These are phyloP conservation scores for Penicillium desertorum DNA, from an alignment of 495 filamentous ascomycete species.

Conservation along the genomic window DNA sequence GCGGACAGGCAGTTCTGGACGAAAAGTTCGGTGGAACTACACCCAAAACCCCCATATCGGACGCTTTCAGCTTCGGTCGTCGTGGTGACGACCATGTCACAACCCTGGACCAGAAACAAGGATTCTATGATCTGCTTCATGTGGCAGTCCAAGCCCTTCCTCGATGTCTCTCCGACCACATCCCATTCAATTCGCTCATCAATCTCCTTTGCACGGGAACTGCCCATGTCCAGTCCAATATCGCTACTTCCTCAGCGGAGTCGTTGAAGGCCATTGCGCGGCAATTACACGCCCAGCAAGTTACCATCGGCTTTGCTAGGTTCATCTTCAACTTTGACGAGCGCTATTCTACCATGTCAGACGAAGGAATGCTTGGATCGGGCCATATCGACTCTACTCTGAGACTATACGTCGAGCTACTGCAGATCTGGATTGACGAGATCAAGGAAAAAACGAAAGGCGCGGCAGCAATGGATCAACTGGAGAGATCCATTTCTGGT, in stretches of 20 bases:
- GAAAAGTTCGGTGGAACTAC: conserved; percentile 86
- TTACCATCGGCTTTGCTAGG: conserved; percentile 92
- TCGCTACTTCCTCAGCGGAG: conserved; percentile 86
- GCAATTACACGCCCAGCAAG: conserved; percentile 90
- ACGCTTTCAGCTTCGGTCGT: conserved; percentile 85
- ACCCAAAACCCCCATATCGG: conserved; percentile 89
- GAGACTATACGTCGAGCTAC: conserved; percentile 85
- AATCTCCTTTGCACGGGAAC: conserved; percentile 96
- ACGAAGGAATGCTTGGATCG: conserved; percentile 93
- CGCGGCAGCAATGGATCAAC: conserved; percentile 60
- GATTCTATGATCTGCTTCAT: conserved; percentile 92
- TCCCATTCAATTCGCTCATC: conserved; percentile 90
- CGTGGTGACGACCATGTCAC: conserved; percentile 77
- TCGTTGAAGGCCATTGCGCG: conserved; percentile 93
- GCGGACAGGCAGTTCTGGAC: conserved; percentile 90
- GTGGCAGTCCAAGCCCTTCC: conserved; percentile 94
- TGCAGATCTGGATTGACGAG: conserved; percentile 96
- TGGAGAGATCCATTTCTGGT: conserved; percentile 55
- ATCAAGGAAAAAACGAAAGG: conserved; percentile 83
- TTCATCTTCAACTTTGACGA: conserved; percentile 99
- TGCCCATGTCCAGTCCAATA: conserved; percentile 89
- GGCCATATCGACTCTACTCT: conserved; percentile 95
- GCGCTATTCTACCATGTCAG: conserved; percentile 94
- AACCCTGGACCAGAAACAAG: conserved; percentile 80
- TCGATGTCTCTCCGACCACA: conserved; percentile 84